A percentile compares a stretch with the other conserved stretches of the same genome.
These are phyloP conservation scores for Trametes cubensis DNA, from an alignment of 768 basidiomycete species.

Conservation along the genomic window DNA sequence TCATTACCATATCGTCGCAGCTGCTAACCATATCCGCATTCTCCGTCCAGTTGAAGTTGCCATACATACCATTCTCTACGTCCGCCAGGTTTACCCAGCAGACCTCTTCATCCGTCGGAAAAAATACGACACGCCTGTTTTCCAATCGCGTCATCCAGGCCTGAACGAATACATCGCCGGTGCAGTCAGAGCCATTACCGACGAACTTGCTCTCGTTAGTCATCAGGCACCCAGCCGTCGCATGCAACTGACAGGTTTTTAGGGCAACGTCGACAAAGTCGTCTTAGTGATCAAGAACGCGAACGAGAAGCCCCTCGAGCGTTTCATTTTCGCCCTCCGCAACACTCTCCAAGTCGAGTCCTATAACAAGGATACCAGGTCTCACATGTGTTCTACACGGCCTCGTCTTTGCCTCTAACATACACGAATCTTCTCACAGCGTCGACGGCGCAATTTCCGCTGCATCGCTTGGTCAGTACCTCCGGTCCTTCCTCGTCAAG, in stretches of 20 bases:
- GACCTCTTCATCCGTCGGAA: constrained; percentile 85
- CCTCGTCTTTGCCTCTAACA: neutral
- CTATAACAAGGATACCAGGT: constrained; percentile 74
- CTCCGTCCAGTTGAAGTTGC: constrained; percentile 80
- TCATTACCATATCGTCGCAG: neutral
- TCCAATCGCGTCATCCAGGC: constrained; percentile 89
- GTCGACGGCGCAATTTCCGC: constrained; percentile 72
- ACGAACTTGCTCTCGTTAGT: constrained; percentile 69
- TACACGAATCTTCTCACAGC: constrained; percentile 40
- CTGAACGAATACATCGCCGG: constrained; percentile 90
- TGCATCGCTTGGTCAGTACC: constrained; percentile 67
- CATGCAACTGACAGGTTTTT: neutral
- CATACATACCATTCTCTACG: constrained; percentile 89
- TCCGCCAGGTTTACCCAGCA: constrained; percentile 87
- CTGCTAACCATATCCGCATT: neutral
- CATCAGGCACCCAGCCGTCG: neutral
- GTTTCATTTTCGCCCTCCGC: constrained; percentile 87
- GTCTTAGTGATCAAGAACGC: constrained; percentile 84
- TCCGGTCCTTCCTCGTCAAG: constrained; percentile 83
- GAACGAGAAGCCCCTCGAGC: constrained; percentile 80
- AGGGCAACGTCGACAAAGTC: constrained; percentile 83
- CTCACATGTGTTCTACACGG: neutral
- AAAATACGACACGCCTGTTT: constrained; percentile 90
- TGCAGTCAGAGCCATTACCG: constrained; percentile 77
- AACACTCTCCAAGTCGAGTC: constrained; percentile 75